Conservation (phyloP, 2,329 filamentous ascomycete genomes). For the Blastomyces emzantsi region DNA sequence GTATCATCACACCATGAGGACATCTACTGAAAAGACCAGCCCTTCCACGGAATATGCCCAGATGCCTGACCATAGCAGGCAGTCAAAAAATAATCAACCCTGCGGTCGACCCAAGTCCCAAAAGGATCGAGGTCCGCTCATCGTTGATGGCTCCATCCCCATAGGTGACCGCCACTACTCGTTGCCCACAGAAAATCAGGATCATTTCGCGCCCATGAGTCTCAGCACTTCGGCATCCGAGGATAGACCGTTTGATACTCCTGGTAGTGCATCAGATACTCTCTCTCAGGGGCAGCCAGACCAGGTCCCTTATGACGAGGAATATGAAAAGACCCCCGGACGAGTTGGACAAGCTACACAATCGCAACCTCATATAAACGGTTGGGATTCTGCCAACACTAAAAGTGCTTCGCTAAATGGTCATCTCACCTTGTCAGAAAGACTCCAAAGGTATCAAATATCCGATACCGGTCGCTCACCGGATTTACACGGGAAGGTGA, state of each 20-base stretch:
- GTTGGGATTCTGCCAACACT: constrained; percentile 12
- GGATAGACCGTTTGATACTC: constrained; percentile 30
- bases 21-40: constrained; percentile 1
- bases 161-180: constrained; percentile 29
- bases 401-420: constrained; percentile 20
- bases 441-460: constrained; percentile 31
- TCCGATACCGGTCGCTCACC: constrained; percentile 27
- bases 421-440: constrained; percentile 29
- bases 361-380: constrained; percentile 15
- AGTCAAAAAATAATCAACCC: constrained; percentile 12
- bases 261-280: constrained; percentile 31
- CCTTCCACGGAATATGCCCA: constrained; percentile 17
- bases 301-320: constrained; percentile 29
- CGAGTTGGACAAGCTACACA: constrained; percentile 23
- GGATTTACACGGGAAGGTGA: constrained; percentile 22
- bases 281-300: constrained; percentile 34
- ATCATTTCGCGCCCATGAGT: constrained; percentile 29
- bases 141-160: constrained; percentile 41
- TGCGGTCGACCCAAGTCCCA: constrained; percentile 11
- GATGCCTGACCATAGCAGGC: constrained; percentile 18
- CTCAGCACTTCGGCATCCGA: constrained; percentile 37
- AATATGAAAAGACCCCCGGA: constrained; percentile 23
- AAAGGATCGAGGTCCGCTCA: constrained; percentile 35
- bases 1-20: constrained; percentile 20
- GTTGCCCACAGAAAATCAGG: constrained; percentile 28